Conservation (phyloP, 805 yeast species). For the Suhomyces sp. region DNA sequence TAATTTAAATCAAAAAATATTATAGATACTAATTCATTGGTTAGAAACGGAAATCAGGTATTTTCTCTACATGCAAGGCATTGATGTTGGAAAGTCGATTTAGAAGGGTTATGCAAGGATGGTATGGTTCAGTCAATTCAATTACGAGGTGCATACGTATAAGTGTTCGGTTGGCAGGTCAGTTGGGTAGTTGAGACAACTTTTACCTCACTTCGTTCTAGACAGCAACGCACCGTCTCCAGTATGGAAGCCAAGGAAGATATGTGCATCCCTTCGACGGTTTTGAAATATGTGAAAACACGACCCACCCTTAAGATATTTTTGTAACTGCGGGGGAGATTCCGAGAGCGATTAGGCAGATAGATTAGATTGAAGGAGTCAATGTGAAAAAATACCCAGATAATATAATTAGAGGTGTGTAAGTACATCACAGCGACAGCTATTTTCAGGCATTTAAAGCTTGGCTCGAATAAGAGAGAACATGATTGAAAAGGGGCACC, state of each 20-base stretch:
- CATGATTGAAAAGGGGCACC: background rate
- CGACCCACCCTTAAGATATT: background rate
- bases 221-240: background rate
- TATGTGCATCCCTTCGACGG: background rate
- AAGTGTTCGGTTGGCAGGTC: background rate
- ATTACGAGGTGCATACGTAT: background rate
- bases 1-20: background rate
- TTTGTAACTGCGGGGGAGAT: background rate
- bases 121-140: background rate
- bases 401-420: background rate
- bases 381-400: background rate
- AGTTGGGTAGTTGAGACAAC: background rate
- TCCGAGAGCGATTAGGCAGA: background rate
- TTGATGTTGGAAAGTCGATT: background rate
- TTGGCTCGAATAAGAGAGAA: background rate
- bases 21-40: background rate
- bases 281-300: background rate
- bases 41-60: background rate
- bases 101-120: background rate
- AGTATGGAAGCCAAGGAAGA: background rate
- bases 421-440: background rate
- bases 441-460: background rate
- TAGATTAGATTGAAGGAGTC: background rate
- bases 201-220: background rate
- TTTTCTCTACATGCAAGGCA: background rate